Evolutionary conservation across 345 rosid genomes (phyloP), one percentile per base, ranked within the genome.

Genomic region (Cardamine chenopodiifolia): DNA sequence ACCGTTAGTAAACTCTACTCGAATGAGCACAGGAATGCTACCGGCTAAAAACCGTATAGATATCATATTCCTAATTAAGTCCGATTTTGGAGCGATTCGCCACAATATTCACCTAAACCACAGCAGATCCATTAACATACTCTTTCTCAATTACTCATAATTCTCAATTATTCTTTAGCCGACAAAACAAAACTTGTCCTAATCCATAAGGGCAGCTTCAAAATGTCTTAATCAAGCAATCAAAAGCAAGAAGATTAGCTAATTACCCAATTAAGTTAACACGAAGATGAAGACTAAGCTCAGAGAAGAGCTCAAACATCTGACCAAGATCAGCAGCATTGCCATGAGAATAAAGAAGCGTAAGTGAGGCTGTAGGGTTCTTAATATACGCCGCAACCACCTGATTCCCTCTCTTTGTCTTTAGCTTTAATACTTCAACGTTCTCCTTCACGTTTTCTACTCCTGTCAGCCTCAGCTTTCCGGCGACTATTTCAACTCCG

Each of bases 281-380:
- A 31, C 87, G 80, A 34, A 94, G 90, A 82, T 88, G 96, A 56
- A 83, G 62, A 40, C 93, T 89, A 70, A 94, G 91, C 53, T 91
- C 93, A 26, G 67, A 49, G 70, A 89, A 91, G 74, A 94, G 81
- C 77, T 91, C 95, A 65, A 79, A 85, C 91, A 91, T 88, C 83
- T 94, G 96, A 3, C 96, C 96, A 64, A 94, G 88, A 89, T 94
- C 98, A 39, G 97, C 98, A 7, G 98, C 98, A 80, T 93, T 93
- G 10, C 98, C 98, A 34, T 93, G 98, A 1, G 98, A 90, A 75
- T 91, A 91, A 14, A 91, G 85, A 44, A 91, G 42, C 3, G 98
- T 91, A 70, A 91, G 82, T 20, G 86, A 72, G n/a, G 98, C 98
- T 11, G 81, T 50, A 28, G 89, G 92, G 56, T 91, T 94, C 85